Percentiles rank a stretch among this genome's conserved stretches.
Conservation (phyloP, 306 rosid genomes). For the Phaseolus lunatus region DNA sequence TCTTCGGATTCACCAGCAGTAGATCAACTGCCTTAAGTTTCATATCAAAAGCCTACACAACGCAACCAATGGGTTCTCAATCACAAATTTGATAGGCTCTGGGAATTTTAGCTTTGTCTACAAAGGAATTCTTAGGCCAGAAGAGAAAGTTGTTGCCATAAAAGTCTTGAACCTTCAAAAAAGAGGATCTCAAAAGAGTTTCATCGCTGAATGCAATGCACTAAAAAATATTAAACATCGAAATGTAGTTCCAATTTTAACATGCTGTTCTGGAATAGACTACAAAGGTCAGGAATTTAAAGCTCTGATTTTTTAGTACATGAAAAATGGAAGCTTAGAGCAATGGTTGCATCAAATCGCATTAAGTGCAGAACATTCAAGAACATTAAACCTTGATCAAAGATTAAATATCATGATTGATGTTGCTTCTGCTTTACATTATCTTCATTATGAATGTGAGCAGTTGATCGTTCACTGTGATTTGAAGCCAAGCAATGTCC, state of each 20-base stretch:
- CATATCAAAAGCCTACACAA: not conserved
- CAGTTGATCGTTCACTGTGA: not conserved
- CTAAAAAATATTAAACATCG: not conserved
- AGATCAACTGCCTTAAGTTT: not conserved
- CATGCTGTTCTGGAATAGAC: not conserved
- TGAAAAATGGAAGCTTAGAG: not conserved
- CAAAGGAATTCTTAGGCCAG: not conserved
- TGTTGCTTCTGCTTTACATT: not conserved
- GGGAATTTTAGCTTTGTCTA: not conserved
- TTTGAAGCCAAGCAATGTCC: not conserved
- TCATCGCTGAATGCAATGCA: not conserved
- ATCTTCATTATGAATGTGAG: not conserved
- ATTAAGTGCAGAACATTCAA: not conserved
- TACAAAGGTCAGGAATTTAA: not conserved
- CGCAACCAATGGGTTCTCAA: not conserved
- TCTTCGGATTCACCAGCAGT: not conserved
- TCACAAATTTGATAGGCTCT: not conserved
- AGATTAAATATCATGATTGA: not conserved
- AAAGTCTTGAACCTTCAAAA: not conserved
- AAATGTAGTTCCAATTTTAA: not conserved
- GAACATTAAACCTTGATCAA: not conserved
- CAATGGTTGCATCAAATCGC: not conserved
- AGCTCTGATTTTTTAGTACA: not conserved
- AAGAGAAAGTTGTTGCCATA: not conserved
- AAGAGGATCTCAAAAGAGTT: not conserved